Percentiles rank a stretch among this genome's conserved stretches.
phyloP scores from a whole-genome alignment of 2,329 filamentous ascomycete species.

The Hymenoscyphus repandus region DNA sequence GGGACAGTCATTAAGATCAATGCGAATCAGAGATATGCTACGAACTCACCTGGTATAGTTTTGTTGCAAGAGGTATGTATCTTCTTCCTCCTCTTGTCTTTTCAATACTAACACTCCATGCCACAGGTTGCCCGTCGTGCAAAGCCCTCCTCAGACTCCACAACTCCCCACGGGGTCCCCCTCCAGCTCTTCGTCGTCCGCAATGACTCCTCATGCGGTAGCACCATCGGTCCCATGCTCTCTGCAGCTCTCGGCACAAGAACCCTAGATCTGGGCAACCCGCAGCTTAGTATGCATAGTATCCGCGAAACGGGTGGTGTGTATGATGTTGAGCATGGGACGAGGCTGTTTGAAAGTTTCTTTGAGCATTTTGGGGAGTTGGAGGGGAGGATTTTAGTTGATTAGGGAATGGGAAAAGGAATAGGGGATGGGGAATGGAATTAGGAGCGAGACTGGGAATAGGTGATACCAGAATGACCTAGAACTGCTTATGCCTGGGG shows the following conservation, averaged over 20 bases:
- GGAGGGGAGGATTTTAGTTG: conserved; percentile 77
- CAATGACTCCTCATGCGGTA: conserved; percentile 91
- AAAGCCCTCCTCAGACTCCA: conserved; percentile 42
- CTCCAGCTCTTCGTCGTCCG: conserved; percentile 94
- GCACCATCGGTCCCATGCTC: conserved; percentile 96
- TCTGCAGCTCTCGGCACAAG: conserved; percentile 79
- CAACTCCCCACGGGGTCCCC: conserved; percentile 64
- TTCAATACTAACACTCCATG: neutral
- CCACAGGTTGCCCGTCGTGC: conserved; percentile 53
- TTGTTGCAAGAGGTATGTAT: conserved; percentile 65
- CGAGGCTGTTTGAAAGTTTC: conserved; percentile 83
- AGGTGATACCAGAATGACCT: too few species aligned
- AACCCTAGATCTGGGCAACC: conserved; percentile 88
- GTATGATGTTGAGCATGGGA: conserved; percentile 79
- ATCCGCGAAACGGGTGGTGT: conserved; percentile 90
- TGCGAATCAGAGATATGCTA: conserved; percentile 94
- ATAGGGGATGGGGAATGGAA: too few species aligned
- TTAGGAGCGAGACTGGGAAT: too few species aligned
- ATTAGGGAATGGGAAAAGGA: conserved; percentile 42
- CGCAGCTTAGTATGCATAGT: conserved; percentile 94
- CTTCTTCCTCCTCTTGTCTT: neutral
- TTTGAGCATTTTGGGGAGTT: conserved; percentile 78
- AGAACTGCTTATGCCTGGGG: too few species aligned
- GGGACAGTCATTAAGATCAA: conserved; percentile 98
- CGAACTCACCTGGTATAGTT: conserved; percentile 92